Percentiles rank a stretch among this genome's conserved stretches.
phyloP scores from a whole-genome alignment of 1,284 basidiomycete genomes.

The Phenoliferia sp. region DNA sequence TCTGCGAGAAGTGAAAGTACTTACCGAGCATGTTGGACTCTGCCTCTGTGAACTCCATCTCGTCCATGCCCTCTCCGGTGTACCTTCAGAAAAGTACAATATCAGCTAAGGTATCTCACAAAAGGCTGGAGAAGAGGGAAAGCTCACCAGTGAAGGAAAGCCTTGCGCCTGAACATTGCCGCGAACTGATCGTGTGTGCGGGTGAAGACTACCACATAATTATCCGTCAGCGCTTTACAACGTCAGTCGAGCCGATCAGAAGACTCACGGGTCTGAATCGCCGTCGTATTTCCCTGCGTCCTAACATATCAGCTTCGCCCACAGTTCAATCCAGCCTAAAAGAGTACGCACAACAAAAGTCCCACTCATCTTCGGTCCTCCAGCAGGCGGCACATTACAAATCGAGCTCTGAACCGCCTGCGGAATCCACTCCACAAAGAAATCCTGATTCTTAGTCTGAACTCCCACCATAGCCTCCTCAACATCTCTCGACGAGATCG shows the following conservation, averaged over 20 bases:
- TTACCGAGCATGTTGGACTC: conserved; percentile 76
- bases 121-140: not conserved
- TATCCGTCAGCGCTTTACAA: not conserved
- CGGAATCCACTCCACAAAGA: conserved; percentile 59
- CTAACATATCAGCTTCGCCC: not conserved
- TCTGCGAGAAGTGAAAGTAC: no score
- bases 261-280: conserved; percentile 5
- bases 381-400: conserved; percentile 69
- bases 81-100: conserved; percentile 46
- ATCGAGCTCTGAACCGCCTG: conserved; percentile 44
- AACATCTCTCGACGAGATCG: conserved; percentile 70
- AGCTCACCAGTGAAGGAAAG: conserved; percentile 88
- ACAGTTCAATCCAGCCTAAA: not conserved
- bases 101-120: not conserved
- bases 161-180: conserved; percentile 73
- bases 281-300: conserved; percentile 63
- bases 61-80: conserved; percentile 46
- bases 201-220: conserved; percentile 65
- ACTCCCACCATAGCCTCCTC: conserved; percentile 38
- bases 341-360: no score
- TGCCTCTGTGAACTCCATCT: conserved; percentile 48
- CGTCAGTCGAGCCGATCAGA: not conserved
- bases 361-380: conserved; percentile 54
- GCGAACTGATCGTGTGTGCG: conserved; percentile 72
- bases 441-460: conserved; percentile 24